Base-by-base conservation (phyloP, 2,329 filamentous ascomycete genomes). In the Diaporthe amygdali region DNA sequence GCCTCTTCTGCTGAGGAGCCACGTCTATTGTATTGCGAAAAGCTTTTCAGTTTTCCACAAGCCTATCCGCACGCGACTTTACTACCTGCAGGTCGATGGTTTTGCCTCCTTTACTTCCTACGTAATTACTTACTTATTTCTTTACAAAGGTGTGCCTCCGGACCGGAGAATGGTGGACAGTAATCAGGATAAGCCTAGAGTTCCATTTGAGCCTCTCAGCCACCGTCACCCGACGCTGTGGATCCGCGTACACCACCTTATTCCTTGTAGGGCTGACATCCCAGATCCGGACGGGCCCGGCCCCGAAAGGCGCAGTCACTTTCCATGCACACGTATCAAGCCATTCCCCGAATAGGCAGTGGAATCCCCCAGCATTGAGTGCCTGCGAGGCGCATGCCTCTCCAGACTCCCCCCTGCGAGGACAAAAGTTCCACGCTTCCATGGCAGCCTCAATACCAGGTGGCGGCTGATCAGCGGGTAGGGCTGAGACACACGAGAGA, bases 401-500 rank as follows among this genome's bases (percentile, higher is more conserved):
- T 8, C n/a, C 15, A n/a, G 3, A 9, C 27, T 17, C 17, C 39
- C 27, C 56, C 56, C 27, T 34, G 41, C 14, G 47, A 12, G 56
- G 56, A 47, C 56, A 63, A 47, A 63, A 47, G 56, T 63, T 63
- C 56, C 56, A 47, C 27, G 56, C 56, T n/a, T 63, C 41, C 27
- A 63, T 6, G 41, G 34, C 56, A 47, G 41, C 41, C 56, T 63
- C 56, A 12, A 47, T 8, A 34, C n/a, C 27, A 63, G 20, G 56
- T 17, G 41, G 37, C 22, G 27, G 56, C 56, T 63, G 56, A 63
- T 27, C 30, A 47, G 56, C 56, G 56, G 41, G 30, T 63, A 63
- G 56, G 56, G 56, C 56, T 63, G 56, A 63, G 41, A 14, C 41
- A 63, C 56, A 63, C 41, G 39, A 34, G 55, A 44, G 41, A 63